Percentiles rank a stretch among this genome's conserved stretches.
phyloP scores from a whole-genome alignment of 805 yeast genomes.

The Starmerella stellata region DNA sequence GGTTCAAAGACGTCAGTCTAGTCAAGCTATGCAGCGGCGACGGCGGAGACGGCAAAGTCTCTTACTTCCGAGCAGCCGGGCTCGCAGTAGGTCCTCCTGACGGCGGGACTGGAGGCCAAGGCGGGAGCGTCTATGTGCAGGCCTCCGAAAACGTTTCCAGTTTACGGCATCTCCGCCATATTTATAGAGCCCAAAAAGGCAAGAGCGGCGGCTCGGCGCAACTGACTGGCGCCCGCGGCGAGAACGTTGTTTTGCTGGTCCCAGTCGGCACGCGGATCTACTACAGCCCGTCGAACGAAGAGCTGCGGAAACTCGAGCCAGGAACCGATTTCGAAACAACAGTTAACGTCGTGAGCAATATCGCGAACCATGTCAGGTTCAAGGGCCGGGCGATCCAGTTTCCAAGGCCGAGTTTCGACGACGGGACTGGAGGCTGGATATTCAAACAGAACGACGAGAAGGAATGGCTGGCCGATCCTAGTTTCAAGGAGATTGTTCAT shows the following conservation, averaged over 20 bases:
- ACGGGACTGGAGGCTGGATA: slow-evolving; percentile 69
- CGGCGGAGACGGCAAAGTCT: slow-evolving; percentile 79
- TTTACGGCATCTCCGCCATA: slow-evolving; percentile 47
- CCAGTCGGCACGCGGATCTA: slow-evolving; percentile 80
- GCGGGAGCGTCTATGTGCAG: slow-evolving; percentile 72
- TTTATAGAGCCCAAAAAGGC: slow-evolving; percentile 60
- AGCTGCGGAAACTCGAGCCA: slow-evolving; percentile 7
- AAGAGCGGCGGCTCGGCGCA: slow-evolving; percentile 54
- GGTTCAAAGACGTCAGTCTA: slow-evolving; percentile 39
- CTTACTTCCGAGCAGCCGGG: slow-evolving; percentile 76
- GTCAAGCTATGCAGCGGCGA: slow-evolving; percentile 53
- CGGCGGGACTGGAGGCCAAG: slow-evolving; percentile 97
- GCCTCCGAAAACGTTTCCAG: slow-evolving; percentile 59
- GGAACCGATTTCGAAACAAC: neutral
- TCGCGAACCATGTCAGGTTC: slow-evolving; percentile 11
- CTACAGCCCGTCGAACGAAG: slow-evolving; percentile 31
- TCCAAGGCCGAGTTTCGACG: slow-evolving; percentile 38
- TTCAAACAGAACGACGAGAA: slow-evolving; percentile 63
- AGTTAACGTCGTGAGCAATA: slow-evolving; percentile 14
- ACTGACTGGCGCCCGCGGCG: slow-evolving; percentile 72
- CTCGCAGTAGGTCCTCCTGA: slow-evolving; percentile 83
- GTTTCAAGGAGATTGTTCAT: slow-evolving; percentile 45
- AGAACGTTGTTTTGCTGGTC: slow-evolving; percentile 60
- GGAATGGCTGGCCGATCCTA: slow-evolving; percentile 46
- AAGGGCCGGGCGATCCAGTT: slow-evolving; percentile 30